Percentiles rank a stretch among this genome's conserved stretches.
Conservation (phyloP, 2,329 filamentous ascomycete genomes). For the Knufia fluminis region DNA sequence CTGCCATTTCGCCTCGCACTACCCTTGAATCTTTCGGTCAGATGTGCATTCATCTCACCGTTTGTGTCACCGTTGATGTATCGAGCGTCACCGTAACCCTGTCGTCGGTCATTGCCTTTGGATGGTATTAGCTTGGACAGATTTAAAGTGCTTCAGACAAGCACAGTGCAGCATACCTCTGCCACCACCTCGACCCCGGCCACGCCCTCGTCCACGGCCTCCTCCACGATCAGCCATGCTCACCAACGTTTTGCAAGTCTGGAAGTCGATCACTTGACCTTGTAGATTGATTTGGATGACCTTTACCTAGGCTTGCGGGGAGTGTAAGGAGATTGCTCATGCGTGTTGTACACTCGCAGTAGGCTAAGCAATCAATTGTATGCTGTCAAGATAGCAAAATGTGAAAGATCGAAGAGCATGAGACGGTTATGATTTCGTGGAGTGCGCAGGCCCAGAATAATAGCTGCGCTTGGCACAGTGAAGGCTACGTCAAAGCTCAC, state of each 20-base stretch:
- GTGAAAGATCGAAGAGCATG: too few species aligned
- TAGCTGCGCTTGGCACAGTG: too few species aligned
- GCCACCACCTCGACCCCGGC: slow-evolving; percentile 7
- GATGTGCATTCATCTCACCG: slow-evolving; percentile 19
- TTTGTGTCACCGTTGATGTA: background rate
- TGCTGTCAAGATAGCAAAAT: too few species aligned
- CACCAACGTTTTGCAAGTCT: too few species aligned
- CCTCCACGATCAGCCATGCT: background rate
- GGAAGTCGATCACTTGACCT: background rate
- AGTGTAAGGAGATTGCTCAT: too few species aligned
- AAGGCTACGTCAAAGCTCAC: too few species aligned
- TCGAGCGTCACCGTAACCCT: background rate
- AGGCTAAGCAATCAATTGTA: too few species aligned
- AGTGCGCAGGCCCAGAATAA: too few species aligned
- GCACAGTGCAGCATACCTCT: background rate
- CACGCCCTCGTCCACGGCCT: slow-evolving; percentile 7
- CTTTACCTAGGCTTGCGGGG: too few species aligned
- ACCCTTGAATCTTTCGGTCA: slow-evolving; percentile 18
- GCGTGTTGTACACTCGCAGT: too few species aligned
- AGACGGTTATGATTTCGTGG: too few species aligned
- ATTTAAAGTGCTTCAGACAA: background rate
- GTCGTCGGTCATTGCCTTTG: background rate
- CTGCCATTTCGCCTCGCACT: background rate
- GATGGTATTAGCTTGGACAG: background rate
- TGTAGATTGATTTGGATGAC: background rate